Evolutionary conservation across 2,329 filamentous ascomycete genomes (phyloP).

Genomic region (Cercospora citrullina): DNA sequence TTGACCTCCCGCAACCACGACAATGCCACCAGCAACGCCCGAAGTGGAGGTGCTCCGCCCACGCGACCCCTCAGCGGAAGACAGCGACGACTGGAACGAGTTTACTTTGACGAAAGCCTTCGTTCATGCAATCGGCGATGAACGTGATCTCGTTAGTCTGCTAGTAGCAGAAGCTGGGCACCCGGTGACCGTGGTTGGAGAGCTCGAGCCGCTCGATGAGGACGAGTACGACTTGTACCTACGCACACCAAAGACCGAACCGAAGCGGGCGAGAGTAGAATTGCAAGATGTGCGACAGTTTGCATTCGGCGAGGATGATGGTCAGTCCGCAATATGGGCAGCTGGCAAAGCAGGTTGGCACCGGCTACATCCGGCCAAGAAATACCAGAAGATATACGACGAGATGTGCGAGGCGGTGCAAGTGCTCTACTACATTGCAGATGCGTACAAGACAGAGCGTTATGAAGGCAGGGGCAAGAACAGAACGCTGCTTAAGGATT

Average conservation of each 20-base stretch:
- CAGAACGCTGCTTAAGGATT: conserved; percentile 31
- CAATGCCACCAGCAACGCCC: conserved; percentile 30
- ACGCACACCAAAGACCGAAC: conserved; percentile 17
- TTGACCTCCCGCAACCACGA: conserved; percentile 27
- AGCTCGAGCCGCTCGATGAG: conserved; percentile 53
- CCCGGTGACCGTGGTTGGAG: conserved; percentile 63
- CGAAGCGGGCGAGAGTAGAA: conserved; percentile 48
- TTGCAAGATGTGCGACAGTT: conserved; percentile 53
- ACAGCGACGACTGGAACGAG: conserved; percentile 57
- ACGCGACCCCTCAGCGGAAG: conserved; percentile 43
- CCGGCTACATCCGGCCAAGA: conserved; percentile 60
- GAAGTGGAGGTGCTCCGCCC: conserved; percentile 45
- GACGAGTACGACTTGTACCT: conserved; percentile 39
- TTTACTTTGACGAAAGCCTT: conserved; percentile 63
- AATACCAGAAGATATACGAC: conserved; percentile 58
- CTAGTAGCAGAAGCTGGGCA: conserved; percentile 61
- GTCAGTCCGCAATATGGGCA: conserved; percentile 64
- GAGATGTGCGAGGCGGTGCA: conserved; percentile 64
- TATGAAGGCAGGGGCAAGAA: conserved; percentile 41
- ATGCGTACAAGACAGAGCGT: conserved; percentile 50
- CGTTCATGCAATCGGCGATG: conserved; percentile 42
- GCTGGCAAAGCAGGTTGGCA: conserved; percentile 67
- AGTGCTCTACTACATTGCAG: conserved; percentile 63
- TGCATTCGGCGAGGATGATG: conserved; percentile 56
- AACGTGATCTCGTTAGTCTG: conserved; percentile 56